Evolutionary conservation across 2,329 filamentous ascomycete species (phyloP).

Genomic region (Diplodia intermedia): DNA sequence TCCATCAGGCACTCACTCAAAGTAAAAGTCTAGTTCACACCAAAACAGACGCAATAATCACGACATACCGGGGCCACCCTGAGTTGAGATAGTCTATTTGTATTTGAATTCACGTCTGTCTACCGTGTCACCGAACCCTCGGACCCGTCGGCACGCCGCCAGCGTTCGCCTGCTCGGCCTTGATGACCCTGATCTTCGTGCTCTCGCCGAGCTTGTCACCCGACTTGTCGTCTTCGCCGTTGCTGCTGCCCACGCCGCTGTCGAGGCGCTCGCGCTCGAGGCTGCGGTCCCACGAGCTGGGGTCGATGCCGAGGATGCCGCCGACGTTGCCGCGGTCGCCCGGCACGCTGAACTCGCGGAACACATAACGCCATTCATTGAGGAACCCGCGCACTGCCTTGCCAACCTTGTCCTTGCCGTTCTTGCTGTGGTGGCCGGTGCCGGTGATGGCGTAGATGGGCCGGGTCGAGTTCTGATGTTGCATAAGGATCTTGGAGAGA

Average conservation of each 20-base stretch:
- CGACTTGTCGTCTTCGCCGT: slow-evolving; percentile 33
- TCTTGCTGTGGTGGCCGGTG: slow-evolving; percentile 96
- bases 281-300: slow-evolving; percentile 63
- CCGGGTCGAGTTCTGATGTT: slow-evolving; percentile 73
- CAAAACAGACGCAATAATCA: not conserved
- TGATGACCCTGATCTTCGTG: slow-evolving; percentile 45
- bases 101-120: slow-evolving; percentile 28
- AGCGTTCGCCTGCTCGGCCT: slow-evolving; percentile 47
- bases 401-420: slow-evolving; percentile 97
- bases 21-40: not conserved
- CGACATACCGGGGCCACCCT: not conserved
- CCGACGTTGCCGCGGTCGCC: slow-evolving; percentile 87
- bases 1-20: not conserved
- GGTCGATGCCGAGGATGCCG: slow-evolving; percentile 69
- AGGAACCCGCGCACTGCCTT: slow-evolving; percentile 90
- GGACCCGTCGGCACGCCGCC: slow-evolving; percentile 44
- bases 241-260: slow-evolving; percentile 40
- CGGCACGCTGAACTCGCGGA: slow-evolving; percentile 93
- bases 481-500: slow-evolving; percentile 83
- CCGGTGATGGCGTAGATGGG: slow-evolving; percentile 96
- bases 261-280: slow-evolving; percentile 39
- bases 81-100: slow-evolving; percentile 30
- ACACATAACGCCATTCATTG: slow-evolving; percentile 95
- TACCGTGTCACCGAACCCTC: slow-evolving; percentile 33
- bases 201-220: slow-evolving; percentile 41